Conservation (phyloP, 2,329 filamentous ascomycete genomes). For the Colletotrichum destructivum region DNA sequence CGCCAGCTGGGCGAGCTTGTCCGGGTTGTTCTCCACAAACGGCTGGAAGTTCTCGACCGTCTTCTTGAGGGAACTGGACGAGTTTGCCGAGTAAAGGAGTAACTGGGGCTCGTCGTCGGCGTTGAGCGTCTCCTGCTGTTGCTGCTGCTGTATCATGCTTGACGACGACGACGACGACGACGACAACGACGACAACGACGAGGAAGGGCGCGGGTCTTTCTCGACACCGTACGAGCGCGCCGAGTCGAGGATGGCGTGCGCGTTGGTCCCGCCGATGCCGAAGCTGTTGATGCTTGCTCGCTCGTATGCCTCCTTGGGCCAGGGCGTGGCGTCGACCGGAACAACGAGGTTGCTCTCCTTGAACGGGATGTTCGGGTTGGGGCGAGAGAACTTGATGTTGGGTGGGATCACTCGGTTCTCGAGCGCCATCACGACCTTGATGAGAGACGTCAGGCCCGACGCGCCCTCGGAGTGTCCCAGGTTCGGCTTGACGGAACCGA, state of each 20-base stretch:
- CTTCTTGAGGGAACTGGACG: not conserved
- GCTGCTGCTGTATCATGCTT: too few species aligned
- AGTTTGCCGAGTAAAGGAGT: slow-evolving; percentile 35
- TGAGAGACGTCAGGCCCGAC: slow-evolving; percentile 48
- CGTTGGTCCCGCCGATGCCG: slow-evolving; percentile 50
- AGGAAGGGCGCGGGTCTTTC: too few species aligned
- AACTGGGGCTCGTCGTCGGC: slow-evolving; percentile 36
- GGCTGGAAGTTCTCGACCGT: slow-evolving; percentile 37
- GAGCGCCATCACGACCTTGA: slow-evolving; percentile 51
- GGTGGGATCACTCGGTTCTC: slow-evolving; percentile 28
- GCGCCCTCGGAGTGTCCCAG: slow-evolving; percentile 56
- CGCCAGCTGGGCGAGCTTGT: slow-evolving; percentile 44
- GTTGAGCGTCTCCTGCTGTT: too few species aligned
- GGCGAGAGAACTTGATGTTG: slow-evolving; percentile 37
- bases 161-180: too few species aligned
- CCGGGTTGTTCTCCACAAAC: slow-evolving; percentile 41
- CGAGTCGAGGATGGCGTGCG: slow-evolving; percentile 44
- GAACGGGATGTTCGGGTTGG: slow-evolving; percentile 37
- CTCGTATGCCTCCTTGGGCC: slow-evolving; percentile 45
- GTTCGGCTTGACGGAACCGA: slow-evolving; percentile 57
- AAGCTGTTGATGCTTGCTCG: slow-evolving; percentile 55
- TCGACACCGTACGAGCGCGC: slow-evolving; percentile 24
- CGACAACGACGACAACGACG: too few species aligned
- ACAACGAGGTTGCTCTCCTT: slow-evolving; percentile 45
- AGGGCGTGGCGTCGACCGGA: slow-evolving; percentile 45